A percentile compares a stretch with the other conserved stretches of the same genome.
These are phyloP conservation scores for Biscogniauxia mediterranea DNA, from an alignment of 2,329 filamentous ascomycete species.

Conservation along the genomic window DNA sequence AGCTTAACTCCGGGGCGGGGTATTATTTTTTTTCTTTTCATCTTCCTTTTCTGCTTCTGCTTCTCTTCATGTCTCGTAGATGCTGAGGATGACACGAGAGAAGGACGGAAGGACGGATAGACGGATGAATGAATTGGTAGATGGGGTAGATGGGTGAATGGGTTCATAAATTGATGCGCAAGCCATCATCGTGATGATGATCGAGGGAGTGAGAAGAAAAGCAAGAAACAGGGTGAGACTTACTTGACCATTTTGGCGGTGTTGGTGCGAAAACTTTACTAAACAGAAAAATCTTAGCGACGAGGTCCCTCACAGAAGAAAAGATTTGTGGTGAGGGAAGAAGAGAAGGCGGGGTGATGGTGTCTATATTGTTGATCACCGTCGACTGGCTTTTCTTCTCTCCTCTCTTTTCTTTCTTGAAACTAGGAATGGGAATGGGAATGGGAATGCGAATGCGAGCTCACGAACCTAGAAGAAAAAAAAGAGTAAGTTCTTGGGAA, in stretches of 20 bases:
- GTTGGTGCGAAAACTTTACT: conserved; percentile 50
- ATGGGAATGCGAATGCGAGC: conserved; percentile 2
- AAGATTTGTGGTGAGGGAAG: background rate
- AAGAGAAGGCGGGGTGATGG: conserved; percentile 17
- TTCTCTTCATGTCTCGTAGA: conserved; percentile 16
- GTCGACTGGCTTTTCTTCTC: background rate
- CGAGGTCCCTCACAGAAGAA: background rate
- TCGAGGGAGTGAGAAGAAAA: background rate
- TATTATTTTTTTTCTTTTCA: conserved; percentile 15
- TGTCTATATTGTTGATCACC: conserved; percentile 15
- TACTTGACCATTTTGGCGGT: conserved; percentile 99
- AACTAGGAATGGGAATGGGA: background rate
- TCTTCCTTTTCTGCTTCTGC: background rate
- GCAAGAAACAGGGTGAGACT: conserved; percentile 40
- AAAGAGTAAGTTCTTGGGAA: conserved; percentile 13
- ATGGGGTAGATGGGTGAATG: too few relatives aligned
- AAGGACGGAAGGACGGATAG: background rate
- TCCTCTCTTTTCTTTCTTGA: too few relatives aligned
- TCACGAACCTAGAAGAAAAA: conserved; percentile 20
- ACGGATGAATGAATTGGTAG: background rate
- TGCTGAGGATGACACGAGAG: conserved; percentile 1
- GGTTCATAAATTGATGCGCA: background rate
- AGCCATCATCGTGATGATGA: background rate
- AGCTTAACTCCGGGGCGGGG: conserved; percentile 43
- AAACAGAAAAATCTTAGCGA: conserved; percentile 18